phyloP scores from a whole-genome alignment of 352 stramenopile species.

The Phytophthora pseudosyringae region DNA sequence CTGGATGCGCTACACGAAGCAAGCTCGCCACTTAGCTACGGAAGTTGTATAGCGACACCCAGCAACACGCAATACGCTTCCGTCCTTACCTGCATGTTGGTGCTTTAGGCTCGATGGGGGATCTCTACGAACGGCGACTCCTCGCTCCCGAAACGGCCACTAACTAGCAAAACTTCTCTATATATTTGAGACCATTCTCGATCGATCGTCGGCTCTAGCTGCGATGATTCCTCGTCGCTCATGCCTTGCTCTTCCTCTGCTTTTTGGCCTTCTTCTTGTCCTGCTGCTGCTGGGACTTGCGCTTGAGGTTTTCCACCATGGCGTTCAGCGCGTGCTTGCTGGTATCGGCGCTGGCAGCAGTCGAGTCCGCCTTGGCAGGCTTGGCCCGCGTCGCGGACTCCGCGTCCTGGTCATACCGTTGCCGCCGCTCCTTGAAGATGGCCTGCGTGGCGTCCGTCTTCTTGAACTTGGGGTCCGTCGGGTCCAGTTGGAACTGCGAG shows the following conservation, averaged over 20 bases:
- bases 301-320: constrained; percentile 87
- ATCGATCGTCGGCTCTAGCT: background rate
- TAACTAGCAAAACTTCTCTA: constrained; percentile 18
- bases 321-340: constrained; percentile 58
- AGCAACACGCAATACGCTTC: background rate
- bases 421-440: constrained; percentile 82
- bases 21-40: background rate
- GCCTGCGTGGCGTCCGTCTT: constrained; percentile 79
- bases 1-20: constrained; percentile 57
- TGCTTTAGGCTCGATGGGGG: background rate
- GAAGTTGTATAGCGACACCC: background rate
- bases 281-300: constrained; percentile 60
- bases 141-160: constrained; percentile 11
- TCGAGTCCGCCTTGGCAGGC: constrained; percentile 17
- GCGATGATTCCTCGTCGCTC: background rate
- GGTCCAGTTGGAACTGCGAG: constrained; percentile 83
- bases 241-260: constrained; percentile 58
- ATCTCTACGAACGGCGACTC: constrained; percentile 17
- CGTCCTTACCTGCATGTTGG: constrained; percentile 28
- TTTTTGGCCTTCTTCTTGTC: constrained; percentile 59
- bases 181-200: constrained; percentile 12
- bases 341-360: constrained; percentile 9
- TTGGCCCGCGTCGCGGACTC: background rate
- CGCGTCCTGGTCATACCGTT: constrained; percentile 55
- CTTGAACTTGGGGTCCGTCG: constrained; percentile 86